Conservation (phyloP, 1,139 yeast species). For the Kurtzmaniella natalensis region DNA sequence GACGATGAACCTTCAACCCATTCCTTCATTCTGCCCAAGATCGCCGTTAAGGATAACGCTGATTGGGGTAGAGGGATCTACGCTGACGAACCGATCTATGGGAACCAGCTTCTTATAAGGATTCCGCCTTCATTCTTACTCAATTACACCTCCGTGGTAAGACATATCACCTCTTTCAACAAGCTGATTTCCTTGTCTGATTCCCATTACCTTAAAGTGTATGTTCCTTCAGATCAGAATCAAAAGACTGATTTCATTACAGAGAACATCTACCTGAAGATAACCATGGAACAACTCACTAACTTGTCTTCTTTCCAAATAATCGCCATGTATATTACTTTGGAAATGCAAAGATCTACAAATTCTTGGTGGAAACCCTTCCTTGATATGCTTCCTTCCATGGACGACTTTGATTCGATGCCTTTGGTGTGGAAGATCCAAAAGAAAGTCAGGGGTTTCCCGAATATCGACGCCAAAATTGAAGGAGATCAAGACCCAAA, state of each 20-base stretch:
- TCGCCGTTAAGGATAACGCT: conserved; percentile 21
- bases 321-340: conserved; percentile 41
- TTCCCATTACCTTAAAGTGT: conserved; percentile 18
- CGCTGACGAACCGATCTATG: conserved; percentile 29
- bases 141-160: conserved; percentile 54
- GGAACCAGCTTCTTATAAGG: conserved; percentile 44
- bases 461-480: too few relatives aligned
- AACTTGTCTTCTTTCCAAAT: conserved; percentile 45
- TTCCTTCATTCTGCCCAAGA: conserved; percentile 27
- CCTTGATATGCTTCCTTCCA: conserved; percentile 50
- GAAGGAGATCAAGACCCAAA: too few relatives aligned
- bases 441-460: conserved; percentile 16
- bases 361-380: conserved; percentile 65
- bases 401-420: conserved; percentile 41
- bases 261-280: conserved; percentile 27
- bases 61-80: conserved; percentile 64
- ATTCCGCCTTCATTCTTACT: conserved; percentile 59
- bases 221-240: conserved; percentile 15
- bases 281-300: conserved; percentile 25
- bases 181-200: conserved; percentile 15
- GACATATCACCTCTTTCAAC: conserved; percentile 28
- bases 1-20: conserved; percentile 16
- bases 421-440: conserved; percentile 52
- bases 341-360: conserved; percentile 36
- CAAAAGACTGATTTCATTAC: conserved; percentile 15